Base-by-base conservation (phyloP, 1,284 basidiomycete species). In the Pascua sp. region DNA sequence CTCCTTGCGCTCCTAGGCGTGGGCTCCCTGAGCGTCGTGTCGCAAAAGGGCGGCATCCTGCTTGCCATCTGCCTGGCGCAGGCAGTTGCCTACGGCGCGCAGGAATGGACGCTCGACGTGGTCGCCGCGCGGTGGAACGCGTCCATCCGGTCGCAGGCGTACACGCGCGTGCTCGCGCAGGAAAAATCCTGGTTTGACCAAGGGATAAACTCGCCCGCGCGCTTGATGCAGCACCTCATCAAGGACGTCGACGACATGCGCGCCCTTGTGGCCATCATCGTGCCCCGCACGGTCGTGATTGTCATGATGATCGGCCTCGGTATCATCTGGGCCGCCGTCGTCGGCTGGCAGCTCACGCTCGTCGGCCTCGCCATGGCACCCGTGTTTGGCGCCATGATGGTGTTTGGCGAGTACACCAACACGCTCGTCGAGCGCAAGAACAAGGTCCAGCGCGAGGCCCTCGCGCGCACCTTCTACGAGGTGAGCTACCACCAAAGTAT, bases 191-290 rank as follows among this genome's bases (percentile, higher is more conserved):
- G 88, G 85, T 97, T 94, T 74, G 92, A 98, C 77, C 77, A 80
- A 52, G 76, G 81, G 3, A 81, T 81, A 49, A 87, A 94, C 75
- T 78, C 81, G 9, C 80, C 87, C 0, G 78, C 83, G 7, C 79
- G 82, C 9, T 72, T 98, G n/a, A 85, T 90, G 8, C 89, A 92
- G 69, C 80, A 83, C 12, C 78, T 98, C 56, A 83, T 94, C 77
- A 94, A 94, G 78, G 93, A 98, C 70, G 88, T 86, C 2, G 91
- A 97, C 63, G 95, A 98, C 67, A 90, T 93, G 37, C 81, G 89
- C 38, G 81, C 84, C 32, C 80, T 98, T 41, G 81, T 98, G 57
- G 82, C 88, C 2, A 82, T 86, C 7, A 85, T 95, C 42, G 76
- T 90, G 49, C 84, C 85, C 0, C 89, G 94, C 71, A 79, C 80